Base-by-base conservation (phyloP, 2,329 filamentous ascomycete genomes). In the Lasiodiplodia gonubiensis region DNA sequence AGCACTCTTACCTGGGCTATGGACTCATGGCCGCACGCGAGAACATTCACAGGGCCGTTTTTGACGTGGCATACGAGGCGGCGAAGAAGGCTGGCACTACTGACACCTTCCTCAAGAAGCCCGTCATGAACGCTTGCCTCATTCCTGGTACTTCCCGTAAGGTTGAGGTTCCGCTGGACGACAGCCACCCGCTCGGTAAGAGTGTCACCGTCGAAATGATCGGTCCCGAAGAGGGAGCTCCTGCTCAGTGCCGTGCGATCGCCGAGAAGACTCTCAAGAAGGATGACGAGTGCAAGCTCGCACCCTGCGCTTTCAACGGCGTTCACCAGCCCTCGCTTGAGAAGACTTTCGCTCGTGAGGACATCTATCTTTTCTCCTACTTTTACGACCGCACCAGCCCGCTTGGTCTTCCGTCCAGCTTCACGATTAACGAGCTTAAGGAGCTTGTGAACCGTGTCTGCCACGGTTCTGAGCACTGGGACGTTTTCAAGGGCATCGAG, bases 231-330 rank as follows among this genome's bases (percentile, higher is more conserved):
- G 86, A 89, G 68, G 86, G 91, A 51, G 86, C 92, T 1, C 88
- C 93, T 21, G 90, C 93, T 2, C 93, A 97, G 80, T 99, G 95
- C 83, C 94, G 95, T 70, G 90, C 88, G 70, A 84, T 98, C 60
- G 92, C 94, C 1, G 95, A 99, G 84, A 92, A 91, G 80, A 96
- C 96, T 33, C 86, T 99, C 53, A 87, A 90, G 75, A 99, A 99
- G 83, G 92, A 96, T 23, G 87, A 88, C 52, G 85, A 89, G 37
- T 99, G 95, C 83, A 85, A 86, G 70, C 82, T 98, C 59, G 87
- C 92, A 0, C 95, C 95, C n/a, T 99, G 95, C 84, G 97, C 95
- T 1, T 99, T 99, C 88, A 97, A 97, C 79, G 95, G 95, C 71
- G 89, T 99, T 35, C 92, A 99, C 82, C 95, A 99, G 80, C 95